Percentiles rank a stretch among this genome's conserved stretches.
These are phyloP conservation scores for Lyophyllum atratum DNA, from an alignment of 768 basidiomycete genomes.

Conservation along the genomic window DNA sequence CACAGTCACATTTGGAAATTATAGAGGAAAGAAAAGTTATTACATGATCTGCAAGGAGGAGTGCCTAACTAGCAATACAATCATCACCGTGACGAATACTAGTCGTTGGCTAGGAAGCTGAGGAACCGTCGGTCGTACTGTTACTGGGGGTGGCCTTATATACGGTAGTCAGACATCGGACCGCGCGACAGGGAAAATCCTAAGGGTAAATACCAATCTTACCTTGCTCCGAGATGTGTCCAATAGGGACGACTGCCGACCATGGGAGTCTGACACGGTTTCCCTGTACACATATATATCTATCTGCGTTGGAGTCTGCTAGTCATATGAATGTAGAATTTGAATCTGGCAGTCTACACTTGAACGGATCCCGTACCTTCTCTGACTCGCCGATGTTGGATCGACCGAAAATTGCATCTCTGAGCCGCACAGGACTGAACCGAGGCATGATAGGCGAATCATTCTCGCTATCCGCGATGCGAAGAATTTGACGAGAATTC, in stretches of 20 bases:
- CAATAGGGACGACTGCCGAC: neutral
- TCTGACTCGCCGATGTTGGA: constrained; percentile 1
- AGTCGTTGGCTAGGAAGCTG: neutral
- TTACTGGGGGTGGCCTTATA: neutral
- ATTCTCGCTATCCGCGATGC: constrained; percentile 15
- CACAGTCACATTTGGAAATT: too few species aligned
- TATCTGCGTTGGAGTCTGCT: constrained; percentile 26
- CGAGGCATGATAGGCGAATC: constrained; percentile 15
- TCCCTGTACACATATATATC: constrained; percentile 31
- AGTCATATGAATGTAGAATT: neutral
- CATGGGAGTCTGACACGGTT: constrained; percentile 24
- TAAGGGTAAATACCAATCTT: neutral
- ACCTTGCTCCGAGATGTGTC: neutral
- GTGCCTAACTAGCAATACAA: neutral
- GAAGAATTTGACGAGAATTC: constrained; percentile 33
- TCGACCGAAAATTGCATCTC: constrained; percentile 5
- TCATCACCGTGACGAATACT: neutral
- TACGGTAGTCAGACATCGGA: too few species aligned
- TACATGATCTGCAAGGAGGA: neutral
- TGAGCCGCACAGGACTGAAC: constrained; percentile 9
- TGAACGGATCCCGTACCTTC: neutral
- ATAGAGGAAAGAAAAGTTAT: neutral
- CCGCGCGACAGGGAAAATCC: too few species aligned
- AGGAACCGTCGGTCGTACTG: neutral
- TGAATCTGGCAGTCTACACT: neutral